Evolutionary conservation across 2,329 filamentous ascomycete species (phyloP).

Genomic region (Aspergillus novofumigatus): DNA sequence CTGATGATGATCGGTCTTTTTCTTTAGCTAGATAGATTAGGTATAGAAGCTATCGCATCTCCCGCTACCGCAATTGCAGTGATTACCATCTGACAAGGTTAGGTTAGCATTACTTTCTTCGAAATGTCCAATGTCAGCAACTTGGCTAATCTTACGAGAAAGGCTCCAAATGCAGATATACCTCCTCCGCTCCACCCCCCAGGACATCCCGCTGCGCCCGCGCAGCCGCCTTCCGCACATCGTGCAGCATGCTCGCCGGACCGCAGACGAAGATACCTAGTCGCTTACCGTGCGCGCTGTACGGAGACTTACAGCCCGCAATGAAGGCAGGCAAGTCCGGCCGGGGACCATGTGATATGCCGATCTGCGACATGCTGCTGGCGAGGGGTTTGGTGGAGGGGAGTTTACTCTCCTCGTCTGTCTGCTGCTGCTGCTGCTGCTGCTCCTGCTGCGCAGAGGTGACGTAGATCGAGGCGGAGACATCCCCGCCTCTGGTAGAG

Average conservation of each 20-base stretch:
- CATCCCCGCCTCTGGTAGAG: neutral
- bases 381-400: neutral
- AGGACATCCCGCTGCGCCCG: slow-evolving; percentile 38
- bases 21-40: neutral
- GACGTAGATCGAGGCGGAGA: slow-evolving; percentile 16
- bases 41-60: too few species aligned
- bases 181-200: slow-evolving; percentile 25
- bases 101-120: too few species aligned
- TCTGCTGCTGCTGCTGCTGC: neutral
- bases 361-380: neutral
- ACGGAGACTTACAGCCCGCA: neutral
- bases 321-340: slow-evolving; percentile 30
- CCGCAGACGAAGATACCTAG: slow-evolving; percentile 41
- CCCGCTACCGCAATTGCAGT: too few species aligned
- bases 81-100: too few species aligned
- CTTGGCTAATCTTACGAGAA: slow-evolving; percentile 41
- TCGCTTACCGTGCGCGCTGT: slow-evolving; percentile 7
- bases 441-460: neutral
- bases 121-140: too few species aligned
- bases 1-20: neutral
- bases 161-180: slow-evolving; percentile 48
- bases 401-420: neutral
- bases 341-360: slow-evolving; percentile 12
- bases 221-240: slow-evolving; percentile 47
- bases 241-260: slow-evolving; percentile 44